These are phyloP conservation scores for Pythium chondricola DNA, from an alignment of 352 stramenopile species.

Conservation along the genomic window DNA sequence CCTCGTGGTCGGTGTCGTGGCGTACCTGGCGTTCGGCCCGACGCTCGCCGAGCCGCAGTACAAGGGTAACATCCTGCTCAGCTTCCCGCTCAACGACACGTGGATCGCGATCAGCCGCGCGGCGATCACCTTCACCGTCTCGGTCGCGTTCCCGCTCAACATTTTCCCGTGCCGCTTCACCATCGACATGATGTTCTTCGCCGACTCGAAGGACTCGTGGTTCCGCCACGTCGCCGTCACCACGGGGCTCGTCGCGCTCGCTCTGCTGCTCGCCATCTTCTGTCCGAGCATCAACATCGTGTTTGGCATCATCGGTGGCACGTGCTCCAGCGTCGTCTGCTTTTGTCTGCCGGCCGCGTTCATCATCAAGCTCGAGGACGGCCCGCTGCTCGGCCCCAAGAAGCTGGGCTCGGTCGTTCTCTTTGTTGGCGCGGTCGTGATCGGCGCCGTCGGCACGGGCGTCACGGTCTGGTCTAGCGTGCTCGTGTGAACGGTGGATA, in stretches of 20 bases:
- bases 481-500: not conserved
- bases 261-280: constrained; percentile 74
- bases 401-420: constrained; percentile 72
- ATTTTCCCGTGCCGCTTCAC: constrained; percentile 85
- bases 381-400: constrained; percentile 54
- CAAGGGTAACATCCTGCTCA: constrained; percentile 82
- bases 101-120: constrained; percentile 75
- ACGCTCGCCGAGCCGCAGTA: constrained; percentile 55
- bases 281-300: constrained; percentile 83
- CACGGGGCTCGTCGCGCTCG: constrained; percentile 48
- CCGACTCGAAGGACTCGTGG: constrained; percentile 58
- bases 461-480: constrained; percentile 71
- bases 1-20: constrained; percentile 66
- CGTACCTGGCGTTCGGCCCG: constrained; percentile 73
- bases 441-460: constrained; percentile 55
- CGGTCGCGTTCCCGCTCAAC: constrained; percentile 81
- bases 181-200: constrained; percentile 88
- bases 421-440: constrained; percentile 64
- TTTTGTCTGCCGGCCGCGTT: constrained; percentile 81
- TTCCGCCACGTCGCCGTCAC: constrained; percentile 64
- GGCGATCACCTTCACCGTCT: constrained; percentile 83
- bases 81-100: constrained; percentile 68
- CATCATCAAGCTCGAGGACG: constrained; percentile 81
- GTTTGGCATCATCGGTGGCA: constrained; percentile 82
- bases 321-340: constrained; percentile 77